Evolutionary conservation across 352 stramenopile genomes (phyloP), one percentile per base, ranked within the genome.

Genomic region (Phytophthora ohioensis): DNA sequence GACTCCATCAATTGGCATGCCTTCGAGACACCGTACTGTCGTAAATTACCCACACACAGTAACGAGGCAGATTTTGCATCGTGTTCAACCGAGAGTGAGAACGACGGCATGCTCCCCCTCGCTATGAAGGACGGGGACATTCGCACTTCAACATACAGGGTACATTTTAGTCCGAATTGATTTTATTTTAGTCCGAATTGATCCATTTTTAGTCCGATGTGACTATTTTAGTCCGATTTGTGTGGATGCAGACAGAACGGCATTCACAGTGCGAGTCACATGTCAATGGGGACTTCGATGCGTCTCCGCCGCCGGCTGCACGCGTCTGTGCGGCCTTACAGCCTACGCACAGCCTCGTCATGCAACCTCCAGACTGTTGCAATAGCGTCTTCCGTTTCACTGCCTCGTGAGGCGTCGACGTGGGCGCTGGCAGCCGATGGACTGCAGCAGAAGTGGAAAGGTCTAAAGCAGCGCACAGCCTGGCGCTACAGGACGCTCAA

Each of bases 401-500:
- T 59, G 4, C n/a, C 17, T 21, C 38, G 6, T 61, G 55, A 76
- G 11, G 75, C 80, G 7, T 94, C 88, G 35, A 94, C 88, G 53
- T 95, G 88, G 88, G 66, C 88, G 51, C 65, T 95, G 32, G 88
- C 87, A n/a, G 84, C 85, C 4, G 82, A 81, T 9, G 84, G 88
- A 5, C 72, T 95, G 49, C 87, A 94, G 69, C 77, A 85, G 63
- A 93, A 95, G 72, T 94, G 85, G 85, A 85, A 90, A 51, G 84
- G 84, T 21, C 68, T 95, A 59, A 95, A 95, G 67, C 88, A 91
- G 71, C 82, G 88, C 45, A 95, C 88, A 4, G 84, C 75, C 12
- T 95, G 88, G 88, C 82, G 85, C 42, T 95, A 91, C 76, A 85
- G 84, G 60, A 89, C 87, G 57, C 73, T 94, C n/a, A 90, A 94